Evolutionary conservation across 306 rosid species (phyloP).

Genomic region (Comarum palustre): DNA sequence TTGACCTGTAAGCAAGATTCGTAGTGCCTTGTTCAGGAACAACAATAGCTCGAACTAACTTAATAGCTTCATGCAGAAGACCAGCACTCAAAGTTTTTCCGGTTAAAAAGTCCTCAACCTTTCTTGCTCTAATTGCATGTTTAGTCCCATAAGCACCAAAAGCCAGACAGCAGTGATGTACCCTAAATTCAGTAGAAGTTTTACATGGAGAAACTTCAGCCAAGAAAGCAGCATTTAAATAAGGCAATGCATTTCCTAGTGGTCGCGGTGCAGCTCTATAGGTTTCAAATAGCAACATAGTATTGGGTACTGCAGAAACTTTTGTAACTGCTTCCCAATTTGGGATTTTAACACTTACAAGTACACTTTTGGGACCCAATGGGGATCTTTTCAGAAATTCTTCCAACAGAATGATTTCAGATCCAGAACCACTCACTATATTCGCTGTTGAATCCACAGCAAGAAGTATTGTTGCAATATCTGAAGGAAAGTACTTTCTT

Average conservation of each 20-base stretch:
- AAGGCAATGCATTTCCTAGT: conserved; percentile 74
- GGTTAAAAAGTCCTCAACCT: conserved; percentile 51
- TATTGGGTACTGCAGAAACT: conserved; percentile 33
- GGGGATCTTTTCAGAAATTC: conserved; percentile 71
- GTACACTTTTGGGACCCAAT: conserved; percentile 44
- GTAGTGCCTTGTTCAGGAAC: conserved; percentile 56
- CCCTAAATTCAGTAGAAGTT: conserved; percentile 37
- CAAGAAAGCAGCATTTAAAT: conserved; percentile 76
- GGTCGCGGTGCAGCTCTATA: conserved; percentile 83
- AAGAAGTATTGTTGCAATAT: conserved; percentile 74
- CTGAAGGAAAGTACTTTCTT: conserved; percentile 76
- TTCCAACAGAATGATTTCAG: conserved; percentile 58
- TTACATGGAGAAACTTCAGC: conserved; percentile 53
- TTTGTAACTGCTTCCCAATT: conserved; percentile 30
- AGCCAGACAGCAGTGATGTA: conserved; percentile 59
- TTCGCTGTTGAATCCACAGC: conserved; percentile 63
- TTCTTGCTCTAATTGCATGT: conserved; percentile 78
- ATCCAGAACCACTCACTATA: conserved; percentile 42
- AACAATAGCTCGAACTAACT: conserved; percentile 41
- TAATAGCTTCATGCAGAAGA: conserved; percentile 55
- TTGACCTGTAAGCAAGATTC: conserved; percentile 53
- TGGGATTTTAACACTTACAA: conserved; percentile 66
- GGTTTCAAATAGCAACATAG: conserved; percentile 58
- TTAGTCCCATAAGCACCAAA: conserved; percentile 70
- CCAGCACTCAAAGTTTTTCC: conserved; percentile 54